Evolutionary conservation across 108 stramenopile species (phyloP).

Genomic region (Cyclotella baltica): DNA sequence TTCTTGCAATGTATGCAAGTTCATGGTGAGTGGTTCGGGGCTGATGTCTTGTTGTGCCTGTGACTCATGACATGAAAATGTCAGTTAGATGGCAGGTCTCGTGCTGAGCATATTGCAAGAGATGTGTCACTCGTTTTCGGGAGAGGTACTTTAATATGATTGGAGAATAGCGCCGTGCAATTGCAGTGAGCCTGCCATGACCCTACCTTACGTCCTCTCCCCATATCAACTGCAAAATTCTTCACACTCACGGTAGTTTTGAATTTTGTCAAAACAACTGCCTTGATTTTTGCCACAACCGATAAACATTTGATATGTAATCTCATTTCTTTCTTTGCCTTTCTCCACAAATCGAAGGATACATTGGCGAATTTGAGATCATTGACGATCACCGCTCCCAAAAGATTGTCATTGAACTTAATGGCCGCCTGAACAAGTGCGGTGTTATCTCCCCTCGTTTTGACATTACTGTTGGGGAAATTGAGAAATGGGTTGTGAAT

Average conservation of each 20-base stretch:
- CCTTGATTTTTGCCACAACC: constrained; percentile 64
- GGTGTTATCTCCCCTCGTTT: constrained; percentile 99
- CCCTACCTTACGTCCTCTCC: not conserved
- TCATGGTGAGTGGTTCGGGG: constrained; percentile 85
- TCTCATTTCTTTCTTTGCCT: constrained; percentile 23
- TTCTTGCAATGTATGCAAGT: constrained; percentile 99
- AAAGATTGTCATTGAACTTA: constrained; percentile 99
- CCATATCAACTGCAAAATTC: not conserved
- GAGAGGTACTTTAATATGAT: constrained; percentile 9
- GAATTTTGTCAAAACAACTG: constrained; percentile 44
- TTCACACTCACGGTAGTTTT: constrained; percentile 68
- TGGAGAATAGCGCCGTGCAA: constrained; percentile 2
- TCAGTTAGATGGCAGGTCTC: not conserved
- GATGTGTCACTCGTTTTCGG: not conserved
- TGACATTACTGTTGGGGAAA: constrained; percentile 90
- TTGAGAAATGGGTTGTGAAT: constrained; percentile 98
- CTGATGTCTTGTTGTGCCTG: not conserved
- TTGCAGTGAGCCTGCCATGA: constrained; percentile 22
- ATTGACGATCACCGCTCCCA: constrained; percentile 99
- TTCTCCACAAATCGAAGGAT: constrained; percentile 71
- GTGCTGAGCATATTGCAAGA: not conserved
- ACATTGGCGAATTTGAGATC: constrained; percentile 99
- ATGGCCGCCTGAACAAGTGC: constrained; percentile 99
- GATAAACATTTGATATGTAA: constrained; percentile 1
- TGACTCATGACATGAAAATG: not conserved